Percentiles rank a stretch among this genome's conserved stretches.
These are phyloP conservation scores for Aspergillus leporis DNA, from an alignment of 495 filamentous ascomycete genomes.

Conservation along the genomic window DNA sequence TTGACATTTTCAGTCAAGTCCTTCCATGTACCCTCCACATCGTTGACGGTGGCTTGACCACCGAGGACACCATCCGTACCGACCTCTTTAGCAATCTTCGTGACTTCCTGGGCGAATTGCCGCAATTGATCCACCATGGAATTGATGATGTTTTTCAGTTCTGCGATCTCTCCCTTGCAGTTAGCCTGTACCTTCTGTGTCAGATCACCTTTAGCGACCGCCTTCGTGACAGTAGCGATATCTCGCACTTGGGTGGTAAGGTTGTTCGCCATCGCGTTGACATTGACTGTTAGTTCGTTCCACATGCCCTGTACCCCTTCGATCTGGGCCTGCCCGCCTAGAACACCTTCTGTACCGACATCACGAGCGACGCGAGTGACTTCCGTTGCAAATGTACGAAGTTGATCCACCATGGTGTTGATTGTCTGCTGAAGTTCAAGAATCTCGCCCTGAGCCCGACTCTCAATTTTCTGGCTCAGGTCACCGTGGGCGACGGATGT, in stretches of 20 bases:
- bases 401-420: conserved; percentile 98
- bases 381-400: conserved; percentile 95
- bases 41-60: conserved; percentile 94
- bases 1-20: conserved; percentile 98
- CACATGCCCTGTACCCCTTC: conserved; percentile 84
- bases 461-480: conserved; percentile 92
- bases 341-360: conserved; percentile 94
- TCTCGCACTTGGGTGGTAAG: conserved; percentile 97
- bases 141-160: conserved; percentile 97
- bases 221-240: conserved; percentile 98
- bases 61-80: conserved; percentile 94
- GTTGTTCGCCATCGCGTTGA: conserved; percentile 98
- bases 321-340: conserved; percentile 95
- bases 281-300: conserved; percentile 97
- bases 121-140: conserved; percentile 98
- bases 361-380: conserved; percentile 95
- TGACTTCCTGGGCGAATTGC: conserved; percentile 96
- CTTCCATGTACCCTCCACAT: conserved; percentile 97
- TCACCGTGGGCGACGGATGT: conserved; percentile 97
- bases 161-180: conserved; percentile 93
- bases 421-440: conserved; percentile 96
- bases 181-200: conserved; percentile 96
- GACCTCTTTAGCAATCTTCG: conserved; percentile 95
- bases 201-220: conserved; percentile 92
- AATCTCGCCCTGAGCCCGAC: conserved; percentile 93